Percentiles rank a stretch among this genome's conserved stretches.
phyloP scores from a whole-genome alignment of 2,329 filamentous ascomycete species.

The Sclerotiophoma versabilis region DNA sequence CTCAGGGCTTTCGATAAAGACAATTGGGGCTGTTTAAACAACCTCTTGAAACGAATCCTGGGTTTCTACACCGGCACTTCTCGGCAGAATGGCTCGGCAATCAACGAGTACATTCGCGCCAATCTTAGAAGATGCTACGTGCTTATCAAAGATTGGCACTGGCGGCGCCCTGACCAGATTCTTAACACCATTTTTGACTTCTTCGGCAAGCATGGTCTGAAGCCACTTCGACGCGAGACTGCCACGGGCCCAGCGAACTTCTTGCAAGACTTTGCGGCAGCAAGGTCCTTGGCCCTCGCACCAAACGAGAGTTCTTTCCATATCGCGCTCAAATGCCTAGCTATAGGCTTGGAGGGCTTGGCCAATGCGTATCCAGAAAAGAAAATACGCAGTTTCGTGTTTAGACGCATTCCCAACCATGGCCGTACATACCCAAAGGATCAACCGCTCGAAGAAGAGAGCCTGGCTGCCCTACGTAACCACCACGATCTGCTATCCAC shows the following conservation, averaged over 20 bases:
- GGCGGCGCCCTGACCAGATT: slow-evolving; percentile 62
- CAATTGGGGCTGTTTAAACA: slow-evolving; percentile 60
- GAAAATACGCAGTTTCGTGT: slow-evolving; percentile 63
- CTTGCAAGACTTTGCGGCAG: slow-evolving; percentile 57
- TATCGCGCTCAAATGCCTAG: slow-evolving; percentile 65
- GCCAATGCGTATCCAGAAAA: slow-evolving; percentile 57
- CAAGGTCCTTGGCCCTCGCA: slow-evolving; percentile 54
- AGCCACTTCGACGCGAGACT: slow-evolving; percentile 61
- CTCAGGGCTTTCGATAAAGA: slow-evolving; percentile 52
- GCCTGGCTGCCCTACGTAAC: slow-evolving; percentile 65
- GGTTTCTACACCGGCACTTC: slow-evolving; percentile 55
- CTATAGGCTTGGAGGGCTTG: slow-evolving; percentile 58
- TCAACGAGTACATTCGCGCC: slow-evolving; percentile 63
- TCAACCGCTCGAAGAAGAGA: slow-evolving; percentile 58
- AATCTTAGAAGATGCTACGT: slow-evolving; percentile 61
- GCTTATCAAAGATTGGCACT: slow-evolving; percentile 63
- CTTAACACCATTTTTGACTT: slow-evolving; percentile 65
- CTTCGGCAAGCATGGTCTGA: slow-evolving; percentile 62
- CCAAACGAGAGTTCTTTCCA: slow-evolving; percentile 63
- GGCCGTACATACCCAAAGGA: slow-evolving; percentile 68
- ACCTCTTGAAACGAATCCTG: slow-evolving; percentile 57
- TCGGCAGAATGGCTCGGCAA: slow-evolving; percentile 48
- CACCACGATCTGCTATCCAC: slow-evolving; percentile 68
- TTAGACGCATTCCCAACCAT: slow-evolving; percentile 66
- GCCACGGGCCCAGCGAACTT: slow-evolving; percentile 61